Percentiles rank a stretch among this genome's conserved stretches.
Evolutionary conservation across 164 flowering plant species (phyloP).

Genomic region (Dillenia suffruticosa): DNA sequence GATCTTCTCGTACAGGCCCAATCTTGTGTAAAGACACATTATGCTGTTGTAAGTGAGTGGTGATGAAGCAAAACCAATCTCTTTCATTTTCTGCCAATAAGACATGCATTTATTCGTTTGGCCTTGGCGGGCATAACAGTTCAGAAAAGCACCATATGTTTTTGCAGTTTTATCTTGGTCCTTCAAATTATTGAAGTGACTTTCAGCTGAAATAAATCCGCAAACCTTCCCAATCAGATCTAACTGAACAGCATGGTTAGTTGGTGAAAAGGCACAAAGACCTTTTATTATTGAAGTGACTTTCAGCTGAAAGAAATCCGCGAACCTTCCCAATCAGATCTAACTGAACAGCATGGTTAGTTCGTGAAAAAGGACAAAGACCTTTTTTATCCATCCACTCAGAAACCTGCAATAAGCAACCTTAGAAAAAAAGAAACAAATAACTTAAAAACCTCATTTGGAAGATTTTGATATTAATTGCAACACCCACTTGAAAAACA

Average conservation of each 20-base stretch:
- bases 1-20: slow-evolving; percentile 51
- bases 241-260: slow-evolving; percentile 67
- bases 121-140: slow-evolving; percentile 57
- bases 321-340: slow-evolving; percentile 68
- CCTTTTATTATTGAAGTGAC: slow-evolving; percentile 21
- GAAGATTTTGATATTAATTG: too few species aligned
- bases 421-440: not conserved
- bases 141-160: slow-evolving; percentile 75
- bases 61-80: slow-evolving; percentile 46
- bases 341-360: slow-evolving; percentile 67
- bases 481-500: too few species aligned
- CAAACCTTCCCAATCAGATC: slow-evolving; percentile 68
- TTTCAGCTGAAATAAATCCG: slow-evolving; percentile 29
- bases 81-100: slow-evolving; percentile 64
- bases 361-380: slow-evolving; percentile 37
- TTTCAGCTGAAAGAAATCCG: slow-evolving; percentile 29
- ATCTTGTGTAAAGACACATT: slow-evolving; percentile 57
- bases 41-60: slow-evolving; percentile 55
- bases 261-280: slow-evolving; percentile 37
- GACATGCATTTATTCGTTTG: slow-evolving; percentile 43
- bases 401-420: slow-evolving; percentile 51
- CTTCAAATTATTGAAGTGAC: slow-evolving; percentile 17
- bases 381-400: slow-evolving; percentile 70
- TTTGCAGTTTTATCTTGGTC: slow-evolving; percentile 49
- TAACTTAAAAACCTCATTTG: not conserved